These are phyloP conservation scores for Cryptococcus depauperatus DNA, from an alignment of 1,284 basidiomycete genomes.

Conservation along the genomic window DNA sequence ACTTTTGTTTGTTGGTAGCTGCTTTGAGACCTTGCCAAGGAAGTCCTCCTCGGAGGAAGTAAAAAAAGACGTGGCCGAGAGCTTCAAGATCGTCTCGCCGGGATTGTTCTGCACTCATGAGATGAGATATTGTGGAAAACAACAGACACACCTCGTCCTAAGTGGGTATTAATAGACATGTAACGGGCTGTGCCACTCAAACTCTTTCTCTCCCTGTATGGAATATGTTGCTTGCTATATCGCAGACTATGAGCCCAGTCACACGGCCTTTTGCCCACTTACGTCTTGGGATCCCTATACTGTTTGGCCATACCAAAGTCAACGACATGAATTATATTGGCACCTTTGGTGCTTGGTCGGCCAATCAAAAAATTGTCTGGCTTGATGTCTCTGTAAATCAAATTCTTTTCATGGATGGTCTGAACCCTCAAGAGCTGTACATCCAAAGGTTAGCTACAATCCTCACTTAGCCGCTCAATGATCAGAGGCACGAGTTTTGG, in stretches of 20 bases:
- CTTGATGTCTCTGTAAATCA: conserved; percentile 97
- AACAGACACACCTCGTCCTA: no score
- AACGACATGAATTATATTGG: conserved; percentile 76
- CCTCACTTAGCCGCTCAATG: not conserved
- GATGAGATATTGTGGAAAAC: conserved; percentile 47
- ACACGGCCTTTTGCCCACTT: conserved; percentile 1
- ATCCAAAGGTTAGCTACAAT: not conserved
- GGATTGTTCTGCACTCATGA: no score
- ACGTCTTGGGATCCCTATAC: conserved; percentile 89
- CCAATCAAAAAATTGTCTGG: conserved; percentile 96
- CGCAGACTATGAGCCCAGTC: not conserved
- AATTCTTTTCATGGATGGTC: conserved; percentile 92
- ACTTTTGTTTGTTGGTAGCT: conserved; percentile 96
- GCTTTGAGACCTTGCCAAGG: conserved; percentile 97
- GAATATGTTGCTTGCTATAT: conserved; percentile 76
- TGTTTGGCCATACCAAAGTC: conserved; percentile 99
- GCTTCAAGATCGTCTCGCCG: conserved; percentile 90
- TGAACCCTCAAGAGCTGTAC: conserved; percentile 80
- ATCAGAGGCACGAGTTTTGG: not conserved
- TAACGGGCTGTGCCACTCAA: conserved; percentile 83
- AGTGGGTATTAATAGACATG: conserved; percentile 95
- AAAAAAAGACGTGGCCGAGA: conserved; percentile 95
- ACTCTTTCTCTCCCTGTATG: conserved; percentile 90
- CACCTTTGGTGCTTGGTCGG: conserved; percentile 74
- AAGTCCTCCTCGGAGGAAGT: conserved; percentile 83